Evolutionary conservation across 2,329 filamentous ascomycete species (phyloP).

Genomic region (Ascochyta clinopodiicola): DNA sequence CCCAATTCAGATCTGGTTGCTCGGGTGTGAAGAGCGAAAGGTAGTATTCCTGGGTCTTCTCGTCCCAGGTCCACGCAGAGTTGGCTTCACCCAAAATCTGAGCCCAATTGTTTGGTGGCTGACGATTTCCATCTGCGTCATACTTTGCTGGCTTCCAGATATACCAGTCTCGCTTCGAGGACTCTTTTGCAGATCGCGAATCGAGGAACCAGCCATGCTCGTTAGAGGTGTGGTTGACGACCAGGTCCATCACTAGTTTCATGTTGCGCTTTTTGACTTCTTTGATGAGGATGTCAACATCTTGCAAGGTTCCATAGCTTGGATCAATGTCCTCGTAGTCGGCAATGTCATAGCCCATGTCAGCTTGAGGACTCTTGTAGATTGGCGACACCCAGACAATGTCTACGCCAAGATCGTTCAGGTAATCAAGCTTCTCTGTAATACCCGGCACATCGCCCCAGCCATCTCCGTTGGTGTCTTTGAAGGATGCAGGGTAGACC

Average conservation of each 20-base stretch:
- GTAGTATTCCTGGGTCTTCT: conserved; percentile 75
- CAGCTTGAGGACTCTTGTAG: conserved; percentile 54
- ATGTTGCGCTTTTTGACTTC: conserved; percentile 46
- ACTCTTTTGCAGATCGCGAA: conserved; percentile 56
- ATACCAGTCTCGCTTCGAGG: conserved; percentile 62
- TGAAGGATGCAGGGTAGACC: conserved; percentile 67
- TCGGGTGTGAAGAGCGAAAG: conserved; percentile 76
- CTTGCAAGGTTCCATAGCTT: conserved; percentile 48
- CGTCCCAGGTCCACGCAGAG: conserved; percentile 73
- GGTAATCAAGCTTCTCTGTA: conserved; percentile 62
- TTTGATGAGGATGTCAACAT: conserved; percentile 48
- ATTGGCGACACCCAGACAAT: conserved; percentile 51
- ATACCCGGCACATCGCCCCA: conserved; percentile 64
- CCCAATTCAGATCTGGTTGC: conserved; percentile 86
- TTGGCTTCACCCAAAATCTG: conserved; percentile 63
- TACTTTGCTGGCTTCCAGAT: conserved; percentile 59
- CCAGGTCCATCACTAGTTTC: conserved; percentile 51
- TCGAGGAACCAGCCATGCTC: conserved; percentile 65
- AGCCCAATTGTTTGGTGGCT: conserved; percentile 78
- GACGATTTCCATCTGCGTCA: conserved; percentile 63
- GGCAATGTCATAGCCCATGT: conserved; percentile 52
- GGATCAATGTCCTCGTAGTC: conserved; percentile 51
- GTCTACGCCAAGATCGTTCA: conserved; percentile 56
- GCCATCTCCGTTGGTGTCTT: conserved; percentile 63
- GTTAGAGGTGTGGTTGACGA: conserved; percentile 51